Percentiles rank a stretch among this genome's conserved stretches.
phyloP scores from a whole-genome alignment of 2,329 filamentous ascomycete species.

The Cladosporium halotolerans region DNA sequence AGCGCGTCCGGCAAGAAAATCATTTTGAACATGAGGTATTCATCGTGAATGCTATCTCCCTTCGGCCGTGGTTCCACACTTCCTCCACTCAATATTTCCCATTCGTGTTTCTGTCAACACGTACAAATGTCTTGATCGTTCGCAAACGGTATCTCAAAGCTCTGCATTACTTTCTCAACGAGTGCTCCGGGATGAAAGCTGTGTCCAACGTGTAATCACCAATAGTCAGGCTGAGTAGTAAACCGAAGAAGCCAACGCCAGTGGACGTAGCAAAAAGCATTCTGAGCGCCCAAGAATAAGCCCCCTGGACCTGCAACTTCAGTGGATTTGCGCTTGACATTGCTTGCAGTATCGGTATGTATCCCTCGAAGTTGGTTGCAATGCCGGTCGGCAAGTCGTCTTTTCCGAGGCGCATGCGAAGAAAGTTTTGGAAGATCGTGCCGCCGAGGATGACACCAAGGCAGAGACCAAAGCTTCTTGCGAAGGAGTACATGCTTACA shows the following conservation, averaged over 20 bases:
- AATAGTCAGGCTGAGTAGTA: constrained; percentile 13
- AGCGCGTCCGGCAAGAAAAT: too few relatives aligned
- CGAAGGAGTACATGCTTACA: constrained; percentile 40
- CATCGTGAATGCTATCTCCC: too few relatives aligned
- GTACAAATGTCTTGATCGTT: too few relatives aligned
- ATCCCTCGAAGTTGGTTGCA: constrained; percentile 20
- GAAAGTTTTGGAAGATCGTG: constrained; percentile 36
- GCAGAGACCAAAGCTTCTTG: constrained; percentile 43
- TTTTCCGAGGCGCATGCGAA: constrained; percentile 13
- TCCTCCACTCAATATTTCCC: too few relatives aligned
- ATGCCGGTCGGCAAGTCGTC: constrained; percentile 13
- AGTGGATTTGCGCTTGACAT: constrained; percentile 12
- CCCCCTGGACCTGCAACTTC: constrained; percentile 13
- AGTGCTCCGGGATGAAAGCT: too few relatives aligned
- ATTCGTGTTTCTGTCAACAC: too few relatives aligned
- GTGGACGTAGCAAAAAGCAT: constrained; percentile 20
- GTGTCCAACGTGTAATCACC: constrained; percentile 13
- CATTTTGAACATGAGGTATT: too few relatives aligned
- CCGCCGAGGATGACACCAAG: constrained; percentile 43
- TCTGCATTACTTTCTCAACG: neutral
- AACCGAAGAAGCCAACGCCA: constrained; percentile 18
- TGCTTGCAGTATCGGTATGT: constrained; percentile 14
- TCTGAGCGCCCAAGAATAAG: constrained; percentile 18
- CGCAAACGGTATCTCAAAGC: too few relatives aligned
- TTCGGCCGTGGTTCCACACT: too few relatives aligned